Evolutionary conservation across 495 filamentous ascomycete species (phyloP).

Genomic region (Penicillium canariense): DNA sequence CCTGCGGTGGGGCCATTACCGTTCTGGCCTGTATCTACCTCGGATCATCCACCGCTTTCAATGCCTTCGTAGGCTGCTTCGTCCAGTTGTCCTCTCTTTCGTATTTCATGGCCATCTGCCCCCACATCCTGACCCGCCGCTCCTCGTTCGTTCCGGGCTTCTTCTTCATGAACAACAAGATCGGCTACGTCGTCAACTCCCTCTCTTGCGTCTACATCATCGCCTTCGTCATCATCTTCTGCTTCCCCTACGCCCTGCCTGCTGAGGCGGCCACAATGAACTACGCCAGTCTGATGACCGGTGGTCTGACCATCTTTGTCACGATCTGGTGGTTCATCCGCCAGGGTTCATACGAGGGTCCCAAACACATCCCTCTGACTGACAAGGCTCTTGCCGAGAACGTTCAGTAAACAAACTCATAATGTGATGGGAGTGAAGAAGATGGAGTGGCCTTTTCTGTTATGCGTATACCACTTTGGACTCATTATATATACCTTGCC

Average conservation of each 20-base stretch:
- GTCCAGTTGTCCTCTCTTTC: conserved; percentile 68
- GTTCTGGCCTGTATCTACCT: conserved; percentile 73
- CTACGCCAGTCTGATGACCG: conserved; percentile 66
- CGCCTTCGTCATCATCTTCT: conserved; percentile 73
- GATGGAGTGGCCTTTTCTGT: neutral
- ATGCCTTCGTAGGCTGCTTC: conserved; percentile 70
- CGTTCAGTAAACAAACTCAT: conserved; percentile 19
- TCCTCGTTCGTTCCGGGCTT: conserved; percentile 61
- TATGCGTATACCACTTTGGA: conserved; percentile 17
- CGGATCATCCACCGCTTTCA: conserved; percentile 70
- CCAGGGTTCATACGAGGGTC: conserved; percentile 35
- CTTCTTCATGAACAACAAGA: conserved; percentile 63
- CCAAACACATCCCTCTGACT: conserved; percentile 37
- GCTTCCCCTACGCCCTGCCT: conserved; percentile 66
- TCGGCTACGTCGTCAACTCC: conserved; percentile 60
- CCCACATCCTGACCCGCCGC: conserved; percentile 65
- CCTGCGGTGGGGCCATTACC: conserved; percentile 58
- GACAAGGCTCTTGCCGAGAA: conserved; percentile 33
- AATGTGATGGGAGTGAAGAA: neutral
- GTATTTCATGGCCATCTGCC: conserved; percentile 73
- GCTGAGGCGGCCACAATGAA: conserved; percentile 62
- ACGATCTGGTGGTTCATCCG: conserved; percentile 41
- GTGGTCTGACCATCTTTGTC: conserved; percentile 52
- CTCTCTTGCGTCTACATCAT: conserved; percentile 62
- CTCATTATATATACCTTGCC: conserved; percentile 5